phyloP scores from a whole-genome alignment of 2,329 filamentous ascomycete genomes.

The Aspergillus fructus region DNA sequence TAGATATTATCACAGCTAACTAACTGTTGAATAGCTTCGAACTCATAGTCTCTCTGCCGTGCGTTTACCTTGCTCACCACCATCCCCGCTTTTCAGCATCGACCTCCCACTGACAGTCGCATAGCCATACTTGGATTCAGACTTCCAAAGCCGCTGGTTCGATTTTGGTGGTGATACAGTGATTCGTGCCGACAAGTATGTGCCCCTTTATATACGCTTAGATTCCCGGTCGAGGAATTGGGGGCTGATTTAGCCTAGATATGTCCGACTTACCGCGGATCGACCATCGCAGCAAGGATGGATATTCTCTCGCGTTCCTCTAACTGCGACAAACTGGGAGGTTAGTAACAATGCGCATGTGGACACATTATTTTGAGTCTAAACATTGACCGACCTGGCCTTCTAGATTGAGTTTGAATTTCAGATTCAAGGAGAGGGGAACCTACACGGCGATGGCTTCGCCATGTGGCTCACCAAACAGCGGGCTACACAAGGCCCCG shows the following conservation, averaged over 20 bases:
- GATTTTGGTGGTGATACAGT: conserved; percentile 97
- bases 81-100: background rate
- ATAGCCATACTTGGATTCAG: conserved; percentile 93
- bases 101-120: conserved; percentile 12
- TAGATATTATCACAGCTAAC: background rate
- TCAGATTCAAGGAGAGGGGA: conserved; percentile 83
- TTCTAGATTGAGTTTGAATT: conserved; percentile 86
- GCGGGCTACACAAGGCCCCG: conserved; percentile 73
- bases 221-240: background rate
- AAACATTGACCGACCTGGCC: background rate
- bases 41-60: conserved; percentile 83
- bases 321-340: conserved; percentile 99
- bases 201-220: conserved; percentile 1
- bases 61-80: conserved; percentile 40
- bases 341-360: conserved; percentile 35
- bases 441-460: conserved; percentile 92
- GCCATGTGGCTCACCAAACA: conserved; percentile 98
- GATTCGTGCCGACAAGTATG: conserved; percentile 64
- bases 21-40: conserved; percentile 60
- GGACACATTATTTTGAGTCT: background rate
- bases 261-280: conserved; percentile 89
- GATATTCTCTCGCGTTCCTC: conserved; percentile 88
- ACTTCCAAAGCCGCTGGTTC: conserved; percentile 98
- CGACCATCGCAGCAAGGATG: conserved; percentile 87
- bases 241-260: conserved; percentile 53